Evolutionary conservation across 441 rosid genomes (phyloP).

Genomic region (Melastoma candidum): DNA sequence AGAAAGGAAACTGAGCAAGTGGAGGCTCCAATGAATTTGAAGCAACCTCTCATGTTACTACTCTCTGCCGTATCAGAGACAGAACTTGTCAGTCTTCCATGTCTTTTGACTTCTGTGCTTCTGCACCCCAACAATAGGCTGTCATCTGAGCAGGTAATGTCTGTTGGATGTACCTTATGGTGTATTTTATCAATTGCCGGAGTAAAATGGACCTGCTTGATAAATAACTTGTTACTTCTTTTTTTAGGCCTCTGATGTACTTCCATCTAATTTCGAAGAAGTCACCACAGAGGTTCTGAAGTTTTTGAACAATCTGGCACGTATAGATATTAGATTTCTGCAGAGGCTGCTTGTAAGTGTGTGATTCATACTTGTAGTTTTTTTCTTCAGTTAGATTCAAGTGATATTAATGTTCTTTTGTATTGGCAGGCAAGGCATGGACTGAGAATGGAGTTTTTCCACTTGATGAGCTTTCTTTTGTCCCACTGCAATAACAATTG

Average conservation of each 20-base stretch:
- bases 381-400: constrained; percentile 2
- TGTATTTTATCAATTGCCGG: too few relatives aligned
- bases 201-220: too few relatives aligned
- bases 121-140: too few relatives aligned
- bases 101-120: too few relatives aligned
- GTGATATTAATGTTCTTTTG: constrained; percentile 5
- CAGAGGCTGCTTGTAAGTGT: constrained; percentile 63
- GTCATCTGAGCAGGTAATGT: too few relatives aligned
- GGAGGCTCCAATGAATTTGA: too few relatives aligned
- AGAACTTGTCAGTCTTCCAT: too few relatives aligned
- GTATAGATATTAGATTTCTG: constrained; percentile 47
- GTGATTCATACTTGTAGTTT: background rate
- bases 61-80: too few relatives aligned
- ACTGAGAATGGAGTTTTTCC: constrained; percentile 73
- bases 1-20: too few relatives aligned
- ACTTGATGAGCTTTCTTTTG: constrained; percentile 67
- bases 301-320: constrained; percentile 72
- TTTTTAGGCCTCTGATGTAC: constrained; percentile 47
- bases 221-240: too few relatives aligned
- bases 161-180: too few relatives aligned
- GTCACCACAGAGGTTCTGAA: constrained; percentile 71
- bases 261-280: constrained; percentile 77
- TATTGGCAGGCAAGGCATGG: constrained; percentile 60
- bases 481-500: constrained; percentile 73
- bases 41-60: too few relatives aligned